Conservation (phyloP, 345 rosid genomes). For the Melaleuca quinquenervia region DNA sequence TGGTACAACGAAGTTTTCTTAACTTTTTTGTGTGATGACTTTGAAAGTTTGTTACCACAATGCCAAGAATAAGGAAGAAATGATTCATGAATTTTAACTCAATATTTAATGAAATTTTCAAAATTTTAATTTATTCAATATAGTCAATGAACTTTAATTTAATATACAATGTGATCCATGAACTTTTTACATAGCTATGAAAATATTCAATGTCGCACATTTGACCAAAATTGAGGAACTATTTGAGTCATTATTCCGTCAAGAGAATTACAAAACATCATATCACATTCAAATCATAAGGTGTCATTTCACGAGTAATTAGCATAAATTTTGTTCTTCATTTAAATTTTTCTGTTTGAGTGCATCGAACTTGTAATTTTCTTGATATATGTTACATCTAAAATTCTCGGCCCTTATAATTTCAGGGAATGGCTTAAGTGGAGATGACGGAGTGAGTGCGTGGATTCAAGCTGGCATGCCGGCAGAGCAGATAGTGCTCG, state of each 20-base stretch:
- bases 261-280: background rate
- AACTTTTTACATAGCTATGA: too few species aligned
- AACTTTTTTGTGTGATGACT: background rate
- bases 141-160: too few species aligned
- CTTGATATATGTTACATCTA: background rate
- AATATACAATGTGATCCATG: too few species aligned
- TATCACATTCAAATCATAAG: background rate
- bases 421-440: conserved; percentile 20
- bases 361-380: background rate
- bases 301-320: background rate
- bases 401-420: background rate
- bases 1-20: background rate
- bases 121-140: too few species aligned
- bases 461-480: conserved; percentile 52
- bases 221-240: too few species aligned
- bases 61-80: too few species aligned
- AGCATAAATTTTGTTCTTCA: background rate
- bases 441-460: conserved; percentile 35
- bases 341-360: background rate
- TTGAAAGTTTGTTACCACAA: background rate
- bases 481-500: conserved; percentile 35
- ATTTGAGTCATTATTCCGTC: background rate
- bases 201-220: too few species aligned
- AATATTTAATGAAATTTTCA: too few species aligned
- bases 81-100: too few species aligned